Base-by-base conservation (phyloP, 352 stramenopile genomes). In the Phytophthora ohioensis region DNA sequence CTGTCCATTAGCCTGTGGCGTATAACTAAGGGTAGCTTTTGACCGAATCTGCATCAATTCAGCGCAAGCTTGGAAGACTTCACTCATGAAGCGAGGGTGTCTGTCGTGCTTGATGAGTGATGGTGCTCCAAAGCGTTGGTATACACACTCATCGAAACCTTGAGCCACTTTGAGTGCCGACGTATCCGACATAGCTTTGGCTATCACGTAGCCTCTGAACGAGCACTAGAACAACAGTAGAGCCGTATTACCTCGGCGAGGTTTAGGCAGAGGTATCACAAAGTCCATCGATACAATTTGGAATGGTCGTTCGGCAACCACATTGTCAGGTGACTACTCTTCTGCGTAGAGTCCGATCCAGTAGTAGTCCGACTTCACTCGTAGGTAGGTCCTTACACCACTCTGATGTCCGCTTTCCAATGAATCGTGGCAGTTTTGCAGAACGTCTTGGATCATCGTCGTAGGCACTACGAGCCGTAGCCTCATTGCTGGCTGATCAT, bases 211-310 rank as follows among this genome's bases (percentile, higher is more conserved):
- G 13, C 27, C 8, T 6, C 8, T 36, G 46, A 36, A 52, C 21
- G 35, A 31, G 35, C 35, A 57, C 15, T 57, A 32, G n/a, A 57
- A 35, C 49, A 43, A 6, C 12, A 57, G 13, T 7, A 57, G 15
- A 13, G 34, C 49, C 5, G 49, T 45, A 4, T 57, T 57, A 7
- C 34, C 49, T n/a, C 49, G 32, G 4, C 49, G 49, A 35, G 3
- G 7, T n/a, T 45, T 57, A 5, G 48, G 21, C 30, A 51, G 30
- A 0, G 21, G n/a, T 41, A 51, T 51, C 27, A 55, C 49, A 31
- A 61, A 56, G 15, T 56, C 51, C 17, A 49, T 49, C 4, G 17
- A 32, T 7, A 49, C 43, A 13, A 49, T 32, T 15, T 49, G 43
- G 7, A 49, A 27, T 27, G 21, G 21, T 27, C 21, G 21, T 27